These are phyloP conservation scores for Helicocarpus griseus DNA, from an alignment of 2,329 filamentous ascomycete species.

Conservation along the genomic window DNA sequence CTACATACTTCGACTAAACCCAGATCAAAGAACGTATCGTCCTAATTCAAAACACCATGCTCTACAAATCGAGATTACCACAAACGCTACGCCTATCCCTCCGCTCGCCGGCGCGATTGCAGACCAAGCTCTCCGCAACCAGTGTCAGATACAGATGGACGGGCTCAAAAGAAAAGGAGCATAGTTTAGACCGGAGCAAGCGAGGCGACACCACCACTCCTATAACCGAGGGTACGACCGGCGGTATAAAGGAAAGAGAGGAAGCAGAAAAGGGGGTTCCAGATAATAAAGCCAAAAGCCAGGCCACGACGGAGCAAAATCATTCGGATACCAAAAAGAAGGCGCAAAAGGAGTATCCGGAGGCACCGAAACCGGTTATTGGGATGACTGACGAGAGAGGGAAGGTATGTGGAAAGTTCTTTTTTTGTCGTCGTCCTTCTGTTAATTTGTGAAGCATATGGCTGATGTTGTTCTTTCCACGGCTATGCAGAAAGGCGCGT, in stretches of 20 bases:
- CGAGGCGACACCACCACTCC: conserved; percentile 26
- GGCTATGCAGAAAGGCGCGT: neutral
- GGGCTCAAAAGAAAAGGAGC: conserved; percentile 24
- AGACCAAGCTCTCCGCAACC: neutral
- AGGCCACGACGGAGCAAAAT: conserved; percentile 33
- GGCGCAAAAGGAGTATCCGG: conserved; percentile 39
- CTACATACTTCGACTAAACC: too few relatives aligned
- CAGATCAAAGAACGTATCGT: too few relatives aligned
- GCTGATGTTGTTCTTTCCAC: conserved; percentile 4
- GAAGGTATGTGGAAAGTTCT: conserved; percentile 23
- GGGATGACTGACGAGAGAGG: conserved; percentile 47
- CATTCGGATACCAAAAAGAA: conserved; percentile 27
- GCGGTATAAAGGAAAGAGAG: conserved; percentile 25
- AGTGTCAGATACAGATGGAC: conserved; percentile 17
- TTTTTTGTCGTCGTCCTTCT: neutral
- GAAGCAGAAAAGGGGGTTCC: conserved; percentile 19
- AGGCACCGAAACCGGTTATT: conserved; percentile 42
- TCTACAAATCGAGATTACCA: neutral
- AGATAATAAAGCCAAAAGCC: conserved; percentile 29
- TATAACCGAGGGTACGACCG: conserved; percentile 18
- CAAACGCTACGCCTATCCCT: neutral
- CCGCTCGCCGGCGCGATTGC: too few relatives aligned
- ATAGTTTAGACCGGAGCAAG: conserved; percentile 22
- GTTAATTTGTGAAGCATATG: neutral
- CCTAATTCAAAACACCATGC: too few relatives aligned